Evolutionary conservation across 2,329 filamentous ascomycete genomes (phyloP), one percentile per base, ranked within the genome.

Genomic region (Colletotrichum brevisporum): DNA sequence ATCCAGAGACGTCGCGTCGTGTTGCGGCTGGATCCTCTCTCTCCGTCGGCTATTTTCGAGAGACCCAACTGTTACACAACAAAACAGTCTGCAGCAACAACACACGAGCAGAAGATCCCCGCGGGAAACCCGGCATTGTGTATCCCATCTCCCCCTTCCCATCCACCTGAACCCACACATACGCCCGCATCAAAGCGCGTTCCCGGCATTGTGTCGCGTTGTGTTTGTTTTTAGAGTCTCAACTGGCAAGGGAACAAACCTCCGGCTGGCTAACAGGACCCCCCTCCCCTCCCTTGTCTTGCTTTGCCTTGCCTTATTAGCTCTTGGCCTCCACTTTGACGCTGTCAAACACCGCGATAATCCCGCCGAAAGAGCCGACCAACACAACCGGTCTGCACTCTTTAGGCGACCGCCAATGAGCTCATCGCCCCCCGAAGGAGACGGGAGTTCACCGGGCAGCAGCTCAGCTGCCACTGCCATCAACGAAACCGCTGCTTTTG

Each of bases 401-500:
- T 47, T 24, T 39, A 60, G 36, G 45, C 55, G 36, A 47, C 48
- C 43, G 51, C 66, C 61, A 65, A 69, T 66, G 66, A 55, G 50
- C 26, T 45, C 54, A 36, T 66, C 61, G n/a, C 50, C 62, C 15
- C 18, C 55, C 16, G 41, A 65, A 54, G 21, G n/a, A 50, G 43
- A 69, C 9, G 61, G 66, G 45, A 50, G 36, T 21, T 54, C 54
- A 24, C 61, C 61, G 6, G 54, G 12, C 1, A 69, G 41, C 26
- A 60, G 43, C 27, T 45, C n/a, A 9, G 26, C 21, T 27, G 26
- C 41, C 13, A 24, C 18, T n/a, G 56, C 43, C 21, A 31, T 51
- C 50, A 48, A 54, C 12, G 41, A 5, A 36, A 21, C 27, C 16
- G 47, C 16, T 21, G n/a, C 41, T 31, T 48, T 15, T 27, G 45